These are phyloP conservation scores for Hyaloperonospora brassicae DNA, from an alignment of 352 stramenopile species.

Conservation along the genomic window DNA sequence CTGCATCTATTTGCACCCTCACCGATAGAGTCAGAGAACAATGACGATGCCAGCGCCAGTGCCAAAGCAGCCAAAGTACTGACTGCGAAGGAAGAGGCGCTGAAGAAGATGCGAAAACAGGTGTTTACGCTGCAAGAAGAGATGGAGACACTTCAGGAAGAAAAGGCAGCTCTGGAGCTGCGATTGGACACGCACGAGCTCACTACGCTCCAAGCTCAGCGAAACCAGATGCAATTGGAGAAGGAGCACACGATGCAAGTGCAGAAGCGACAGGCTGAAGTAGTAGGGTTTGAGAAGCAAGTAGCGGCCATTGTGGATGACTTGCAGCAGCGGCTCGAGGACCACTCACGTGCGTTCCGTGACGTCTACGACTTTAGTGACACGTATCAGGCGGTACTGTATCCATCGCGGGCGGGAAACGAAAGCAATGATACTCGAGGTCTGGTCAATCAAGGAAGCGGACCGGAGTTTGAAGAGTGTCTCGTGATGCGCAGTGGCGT, in stretches of 20 bases:
- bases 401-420: neutral
- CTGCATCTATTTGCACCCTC: slow-evolving; percentile 9
- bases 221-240: slow-evolving; percentile 31
- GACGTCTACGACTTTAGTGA: slow-evolving; percentile 58
- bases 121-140: slow-evolving; percentile 27
- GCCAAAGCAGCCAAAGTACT: slow-evolving; percentile 12
- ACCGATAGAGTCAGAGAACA: slow-evolving; percentile 16
- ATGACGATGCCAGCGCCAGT: slow-evolving; percentile 9
- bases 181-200: slow-evolving; percentile 27
- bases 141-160: slow-evolving; percentile 20
- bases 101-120: slow-evolving; percentile 26
- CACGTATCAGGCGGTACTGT: slow-evolving; percentile 9
- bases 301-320: slow-evolving; percentile 33
- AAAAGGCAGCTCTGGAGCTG: slow-evolving; percentile 26
- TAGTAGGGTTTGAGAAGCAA: slow-evolving; percentile 36
- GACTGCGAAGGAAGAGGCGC: slow-evolving; percentile 18
- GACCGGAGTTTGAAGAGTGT: slow-evolving; percentile 52
- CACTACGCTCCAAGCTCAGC: slow-evolving; percentile 23
- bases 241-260: slow-evolving; percentile 29
- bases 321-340: slow-evolving; percentile 44
- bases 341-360: slow-evolving; percentile 51
- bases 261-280: slow-evolving; percentile 35
- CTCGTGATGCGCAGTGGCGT: slow-evolving; percentile 69
- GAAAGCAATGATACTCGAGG: neutral
- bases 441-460: neutral